phyloP scores from a whole-genome alignment of 2,329 filamentous ascomycete species.

The Magnaporthales sp. region DNA sequence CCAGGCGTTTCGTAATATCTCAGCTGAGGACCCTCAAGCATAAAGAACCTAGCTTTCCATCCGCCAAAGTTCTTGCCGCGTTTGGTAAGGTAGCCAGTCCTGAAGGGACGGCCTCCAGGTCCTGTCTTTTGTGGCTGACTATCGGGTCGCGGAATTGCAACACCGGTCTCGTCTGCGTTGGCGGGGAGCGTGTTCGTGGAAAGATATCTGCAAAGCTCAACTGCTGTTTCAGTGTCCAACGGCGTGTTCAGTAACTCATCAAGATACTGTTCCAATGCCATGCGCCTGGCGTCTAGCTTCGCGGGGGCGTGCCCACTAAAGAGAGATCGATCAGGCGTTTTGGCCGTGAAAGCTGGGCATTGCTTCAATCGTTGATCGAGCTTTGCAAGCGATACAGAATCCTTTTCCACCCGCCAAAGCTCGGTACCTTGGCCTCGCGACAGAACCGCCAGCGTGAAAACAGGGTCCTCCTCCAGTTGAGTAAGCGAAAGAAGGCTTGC shows the following conservation, averaged over 20 bases:
- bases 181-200: constrained; percentile 58
- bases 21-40: constrained; percentile 52
- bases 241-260: constrained; percentile 76
- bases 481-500: constrained; percentile 75
- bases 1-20: constrained; percentile 90
- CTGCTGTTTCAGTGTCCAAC: constrained; percentile 66
- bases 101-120: constrained; percentile 58
- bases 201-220: constrained; percentile 81
- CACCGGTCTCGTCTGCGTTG: constrained; percentile 47
- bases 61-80: constrained; percentile 97
- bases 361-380: constrained; percentile 77
- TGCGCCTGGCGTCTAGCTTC: constrained; percentile 79
- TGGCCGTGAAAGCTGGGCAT: constrained; percentile 61
- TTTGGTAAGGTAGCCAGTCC: constrained; percentile 91
- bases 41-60: constrained; percentile 78
- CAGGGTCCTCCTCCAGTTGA: constrained; percentile 80
- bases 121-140: constrained; percentile 36
- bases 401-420: constrained; percentile 92
- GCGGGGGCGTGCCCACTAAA: constrained; percentile 92
- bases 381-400: constrained; percentile 69
- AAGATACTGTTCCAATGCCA: constrained; percentile 76
- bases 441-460: constrained; percentile 84
- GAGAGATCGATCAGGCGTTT: constrained; percentile 72
- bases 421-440: constrained; percentile 68
- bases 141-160: constrained; percentile 21